These are phyloP conservation scores for Cymbopogon flexuosus DNA, from an alignment of 202 grass and related monocot genomes.

Conservation along the genomic window DNA sequence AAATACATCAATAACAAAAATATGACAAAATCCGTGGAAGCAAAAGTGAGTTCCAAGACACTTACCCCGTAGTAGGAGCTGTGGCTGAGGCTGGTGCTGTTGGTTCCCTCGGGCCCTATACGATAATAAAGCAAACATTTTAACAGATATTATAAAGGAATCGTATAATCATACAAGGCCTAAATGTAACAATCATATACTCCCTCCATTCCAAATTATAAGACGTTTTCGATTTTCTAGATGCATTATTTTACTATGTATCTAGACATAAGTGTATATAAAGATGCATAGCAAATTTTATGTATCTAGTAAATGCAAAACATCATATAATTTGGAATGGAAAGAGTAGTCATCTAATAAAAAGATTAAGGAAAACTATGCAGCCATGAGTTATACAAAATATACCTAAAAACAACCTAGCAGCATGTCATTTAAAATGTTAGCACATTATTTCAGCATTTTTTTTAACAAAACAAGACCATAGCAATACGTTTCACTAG, in stretches of 20 bases:
- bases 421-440: background rate
- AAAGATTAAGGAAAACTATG: background rate
- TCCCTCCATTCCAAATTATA: background rate
- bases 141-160: background rate
- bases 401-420: background rate
- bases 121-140: background rate
- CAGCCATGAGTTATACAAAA: background rate
- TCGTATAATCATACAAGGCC: background rate
- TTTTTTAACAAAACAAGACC: background rate
- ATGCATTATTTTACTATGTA: background rate
- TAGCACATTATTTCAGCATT: background rate
- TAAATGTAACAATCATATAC: background rate
- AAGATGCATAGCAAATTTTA: too few species aligned
- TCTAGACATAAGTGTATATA: background rate
- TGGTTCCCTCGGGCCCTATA: conserved; percentile 47
- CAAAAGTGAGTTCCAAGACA: background rate
- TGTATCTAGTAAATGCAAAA: background rate
- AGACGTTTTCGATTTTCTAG: background rate
- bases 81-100: conserved; percentile 22
- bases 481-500: background rate
- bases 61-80: conserved; percentile 39
- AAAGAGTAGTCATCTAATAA: background rate
- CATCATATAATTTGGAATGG: background rate
- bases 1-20: background rate
- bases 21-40: background rate